Base-by-base conservation (phyloP, 139 green algal species). In the Penium margaritaceum region DNA sequence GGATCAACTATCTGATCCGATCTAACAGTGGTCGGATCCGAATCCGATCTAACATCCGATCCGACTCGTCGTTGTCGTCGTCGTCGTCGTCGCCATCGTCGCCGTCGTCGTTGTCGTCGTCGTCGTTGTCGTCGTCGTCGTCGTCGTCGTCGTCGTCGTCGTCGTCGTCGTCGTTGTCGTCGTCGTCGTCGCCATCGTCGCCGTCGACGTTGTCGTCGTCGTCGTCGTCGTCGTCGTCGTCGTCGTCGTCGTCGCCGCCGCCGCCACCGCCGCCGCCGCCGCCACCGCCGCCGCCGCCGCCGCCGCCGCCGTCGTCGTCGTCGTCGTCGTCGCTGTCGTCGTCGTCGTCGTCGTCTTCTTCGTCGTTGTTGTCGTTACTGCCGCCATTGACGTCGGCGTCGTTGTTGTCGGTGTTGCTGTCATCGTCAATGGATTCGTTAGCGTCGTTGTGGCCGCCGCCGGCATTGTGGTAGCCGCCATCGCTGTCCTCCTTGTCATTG, bases 381-480 rank as follows among this genome's bases (percentile, higher is more conserved):
- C 21, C 46, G 46, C 21, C n/a, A n/a, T n/a, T n/a, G n/a, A n/a
- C n/a, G n/a, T n/a, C n/a, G n/a, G n/a, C n/a, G n/a, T n/a, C n/a
- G 46, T 57, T 21, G 46, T 57, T 21, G 46, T 57, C 46, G 46
- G 21, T 57, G 46, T 57, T 57, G 46, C 21, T 57, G 46, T 57
- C 21, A 21, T 57, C 21, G 46, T 57, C n/a, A n/a, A n/a, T n/a
- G n/a, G n/a, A n/a, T n/a, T n/a, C n/a, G n/a, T n/a, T n/a, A n/a
- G n/a, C n/a, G n/a, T n/a, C n/a, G n/a, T n/a, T n/a, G n/a, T n/a
- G n/a, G n/a, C n/a, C n/a, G n/a, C n/a, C n/a, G n/a, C n/a, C n/a
- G n/a, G n/a, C n/a, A n/a, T n/a, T n/a, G n/a, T n/a, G n/a, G n/a
- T n/a, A n/a, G n/a, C n/a, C n/a, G n/a, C n/a, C n/a, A n/a, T n/a